A percentile compares a stretch with the other conserved stretches of the same genome.
Evolutionary conservation across 2,329 filamentous ascomycete genomes (phyloP).

Genomic region (Monilinia fructigena): DNA sequence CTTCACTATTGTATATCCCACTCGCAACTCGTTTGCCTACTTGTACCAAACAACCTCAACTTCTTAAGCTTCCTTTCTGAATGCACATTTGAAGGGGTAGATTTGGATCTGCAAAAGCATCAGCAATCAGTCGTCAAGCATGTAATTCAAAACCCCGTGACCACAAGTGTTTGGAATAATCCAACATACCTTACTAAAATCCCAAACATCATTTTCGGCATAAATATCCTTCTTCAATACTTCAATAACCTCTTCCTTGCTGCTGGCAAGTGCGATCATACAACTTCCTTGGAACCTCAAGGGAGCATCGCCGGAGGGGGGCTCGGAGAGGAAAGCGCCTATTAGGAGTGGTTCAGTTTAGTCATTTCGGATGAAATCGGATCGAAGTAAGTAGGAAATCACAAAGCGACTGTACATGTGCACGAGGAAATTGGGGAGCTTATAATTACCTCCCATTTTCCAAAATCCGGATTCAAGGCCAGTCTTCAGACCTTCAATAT

Average conservation of each 20-base stretch:
- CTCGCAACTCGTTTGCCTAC: background rate
- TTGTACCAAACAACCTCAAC: background rate
- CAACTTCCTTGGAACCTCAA: conserved; percentile 61
- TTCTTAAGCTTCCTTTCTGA: conserved; percentile 37
- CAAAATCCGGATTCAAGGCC: conserved; percentile 53
- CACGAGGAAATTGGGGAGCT: conserved; percentile 21
- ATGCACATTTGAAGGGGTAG: conserved; percentile 50
- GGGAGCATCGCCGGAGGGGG: conserved; percentile 60
- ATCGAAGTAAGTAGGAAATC: background rate
- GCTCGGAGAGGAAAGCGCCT: conserved; percentile 67
- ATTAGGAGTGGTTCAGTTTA: background rate
- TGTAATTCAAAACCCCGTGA: background rate
- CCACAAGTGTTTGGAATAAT: background rate
- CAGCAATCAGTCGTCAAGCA: conserved; percentile 6
- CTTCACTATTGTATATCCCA: background rate
- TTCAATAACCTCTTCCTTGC: conserved; percentile 67
- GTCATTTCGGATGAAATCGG: background rate
- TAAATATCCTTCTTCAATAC: conserved; percentile 73
- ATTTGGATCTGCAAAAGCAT: conserved; percentile 45
- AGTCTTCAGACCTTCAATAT: conserved; percentile 49
- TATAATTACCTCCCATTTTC: conserved; percentile 61
- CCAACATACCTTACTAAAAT: conserved; percentile 61
- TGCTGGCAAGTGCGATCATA: conserved; percentile 62
- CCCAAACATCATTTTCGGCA: conserved; percentile 71
- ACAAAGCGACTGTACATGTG: background rate